Base-by-base conservation (phyloP, 148 eudicot genomes). In the Camellia sinensis region DNA sequence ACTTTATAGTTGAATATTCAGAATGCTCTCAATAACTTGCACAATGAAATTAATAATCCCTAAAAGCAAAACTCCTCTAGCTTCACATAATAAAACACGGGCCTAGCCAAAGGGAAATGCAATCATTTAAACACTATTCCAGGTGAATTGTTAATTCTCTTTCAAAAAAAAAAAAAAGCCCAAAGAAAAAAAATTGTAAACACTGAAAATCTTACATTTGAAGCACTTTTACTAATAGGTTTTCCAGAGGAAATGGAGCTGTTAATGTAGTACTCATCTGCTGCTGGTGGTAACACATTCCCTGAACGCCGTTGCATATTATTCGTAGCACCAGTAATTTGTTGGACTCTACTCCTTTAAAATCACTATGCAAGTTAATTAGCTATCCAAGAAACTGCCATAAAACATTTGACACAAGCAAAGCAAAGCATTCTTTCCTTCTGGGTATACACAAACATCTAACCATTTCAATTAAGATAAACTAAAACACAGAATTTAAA, bases 261-360 rank as follows among this genome's bases (percentile, higher is more conserved):
- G 75, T 83, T 82, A 80, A 67, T 82, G 82, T 82, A 82, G 80
- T 82, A 85, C 5, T 90, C 95, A 78, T 90, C 95, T 40, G 87
- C 86, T 74, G 95, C 90, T 50, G 95, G 88, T 81, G 95, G 95
- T 73, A 92, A 81, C 9, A 86, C 83, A 84, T 78, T 87, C 48
- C 95, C 95, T 3, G 91, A 73, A 46, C 89, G 88, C 68, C 89
- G 80, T 87, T 90, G 93, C 77, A 67, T 77, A 74, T 72, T 87
- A 81, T 80, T 85, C 79, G 88, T 80, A 74, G 89, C 81, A 68
- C 91, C 89, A 61, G 90, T 90, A 82, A 86, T 86, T 86, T 88
- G 93, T 78, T 92, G 95, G 71, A 90, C 89, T 78, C 90, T 88
- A 85, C 82, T 87, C 87, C 89, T 88, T 83, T 60, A 79, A 82